Evolutionary conservation across 257 asterid species (phyloP), one percentile per base, ranked within the genome.

Genomic region (Solanum corneliomulleri): DNA sequence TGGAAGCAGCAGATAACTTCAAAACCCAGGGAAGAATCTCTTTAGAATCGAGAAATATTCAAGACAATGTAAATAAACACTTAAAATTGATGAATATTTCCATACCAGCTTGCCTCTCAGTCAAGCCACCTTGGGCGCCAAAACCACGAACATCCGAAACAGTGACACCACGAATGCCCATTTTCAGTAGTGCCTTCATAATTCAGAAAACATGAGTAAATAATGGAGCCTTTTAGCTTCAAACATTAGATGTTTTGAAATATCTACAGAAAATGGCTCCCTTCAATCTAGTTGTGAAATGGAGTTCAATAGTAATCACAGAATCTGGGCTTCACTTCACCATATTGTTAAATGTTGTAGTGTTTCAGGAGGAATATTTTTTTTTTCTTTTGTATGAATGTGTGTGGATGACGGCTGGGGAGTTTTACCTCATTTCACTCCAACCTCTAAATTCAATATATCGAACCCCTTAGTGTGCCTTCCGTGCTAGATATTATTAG

Each of bases 151-250:
- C 99, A 91, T 96, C 99, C 88, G 98, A 96, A 80, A 96, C 93
- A 6, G 99, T 96, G 76, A 96, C 96, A 82, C 99, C 99, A 86
- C 98, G 99, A 87, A 96, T 94, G 80, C 99, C 98, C 89, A 95
- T 93, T 91, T 92, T 94, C 96, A 96, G 41, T 88, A 96, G 86
- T 71, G 98, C 99, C 99, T 96, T 92, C 87, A 80, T 86, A 89
- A 89, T 81, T 13, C 71, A 85, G 82, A 70, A 85, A 85, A 68
- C 39, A 44, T 85, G 82, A 85, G 21, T 45, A 45, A 85, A 45
- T 31, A 81, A 70, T 37, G 84, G 84, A 33, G 9, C 4, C 12
- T 23, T 39, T 77, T n/a, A 4, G 56, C 31, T 42, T 76, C 5
- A 1, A 16, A 8, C 8, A 23, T 23, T 75, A 75, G 49, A 41